Evolutionary conservation across 805 yeast genomes (phyloP).

Genomic region (Yamadazyma nakazawae): DNA sequence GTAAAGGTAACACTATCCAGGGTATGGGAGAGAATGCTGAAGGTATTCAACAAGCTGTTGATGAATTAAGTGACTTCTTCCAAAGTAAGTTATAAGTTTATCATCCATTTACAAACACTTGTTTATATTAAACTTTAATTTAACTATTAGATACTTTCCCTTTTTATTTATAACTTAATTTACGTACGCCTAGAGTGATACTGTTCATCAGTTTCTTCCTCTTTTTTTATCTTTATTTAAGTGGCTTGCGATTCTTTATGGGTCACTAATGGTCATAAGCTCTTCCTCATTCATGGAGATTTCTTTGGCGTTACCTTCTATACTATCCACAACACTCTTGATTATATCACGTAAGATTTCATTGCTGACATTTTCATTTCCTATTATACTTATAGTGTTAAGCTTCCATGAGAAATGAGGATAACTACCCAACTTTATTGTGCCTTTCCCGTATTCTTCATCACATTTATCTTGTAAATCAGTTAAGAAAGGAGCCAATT

Average conservation of each 20-base stretch:
- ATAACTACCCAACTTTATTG: slow-evolving; percentile 75
- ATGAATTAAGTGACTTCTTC: slow-evolving; percentile 60
- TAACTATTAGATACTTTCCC: background rate
- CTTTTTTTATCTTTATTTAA: background rate
- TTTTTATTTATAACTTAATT: background rate
- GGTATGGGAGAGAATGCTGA: slow-evolving; percentile 89
- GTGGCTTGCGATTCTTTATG: slow-evolving; percentile 1
- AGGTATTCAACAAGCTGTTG: slow-evolving; percentile 71
- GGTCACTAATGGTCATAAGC: slow-evolving; percentile 32
- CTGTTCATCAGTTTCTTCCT: background rate
- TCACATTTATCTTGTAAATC: slow-evolving; percentile 45
- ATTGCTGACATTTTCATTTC: slow-evolving; percentile 39
- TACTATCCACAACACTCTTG: slow-evolving; percentile 38
- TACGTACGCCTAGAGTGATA: background rate
- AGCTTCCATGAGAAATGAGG: slow-evolving; percentile 68
- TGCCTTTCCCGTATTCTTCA: slow-evolving; percentile 23
- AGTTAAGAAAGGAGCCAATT: slow-evolving; percentile 62
- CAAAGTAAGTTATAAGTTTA: slow-evolving; percentile 48
- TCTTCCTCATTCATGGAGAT: slow-evolving; percentile 58
- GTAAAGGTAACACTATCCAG: slow-evolving; percentile 93
- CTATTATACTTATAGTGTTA: slow-evolving; percentile 73
- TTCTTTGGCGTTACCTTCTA: slow-evolving; percentile 53
- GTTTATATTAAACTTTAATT: background rate
- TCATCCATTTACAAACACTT: background rate
- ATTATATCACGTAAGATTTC: slow-evolving; percentile 44